Evolutionary conservation across 2,329 filamentous ascomycete genomes (phyloP).

Genomic region (Fusarium brevicatenulatum): DNA sequence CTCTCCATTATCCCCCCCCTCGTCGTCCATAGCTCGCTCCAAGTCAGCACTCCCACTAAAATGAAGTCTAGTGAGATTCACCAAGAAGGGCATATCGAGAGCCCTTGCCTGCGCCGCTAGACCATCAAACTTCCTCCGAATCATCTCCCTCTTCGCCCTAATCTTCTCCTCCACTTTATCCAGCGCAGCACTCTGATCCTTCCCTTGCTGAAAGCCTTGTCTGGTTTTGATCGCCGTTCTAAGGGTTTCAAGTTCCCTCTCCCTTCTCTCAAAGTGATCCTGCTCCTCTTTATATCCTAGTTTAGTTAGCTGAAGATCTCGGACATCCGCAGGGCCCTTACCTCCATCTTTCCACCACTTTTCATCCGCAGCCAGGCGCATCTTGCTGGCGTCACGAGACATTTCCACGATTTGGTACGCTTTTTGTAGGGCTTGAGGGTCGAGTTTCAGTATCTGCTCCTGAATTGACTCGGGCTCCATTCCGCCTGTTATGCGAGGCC

Average conservation of each 20-base stretch:
- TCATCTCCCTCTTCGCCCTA: not conserved
- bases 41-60: accelerated
- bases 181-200: not conserved
- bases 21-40: not conserved
- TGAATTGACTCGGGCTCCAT: not conserved
- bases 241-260: not conserved
- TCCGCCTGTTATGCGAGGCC: not conserved
- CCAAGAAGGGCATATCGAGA: not conserved
- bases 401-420: not conserved
- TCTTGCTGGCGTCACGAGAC: not conserved
- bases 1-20: too few species aligned
- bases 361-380: too few species aligned
- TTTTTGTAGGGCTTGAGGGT: too few species aligned
- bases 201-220: not conserved
- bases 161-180: not conserved
- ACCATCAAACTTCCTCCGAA: not conserved
- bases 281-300: not conserved
- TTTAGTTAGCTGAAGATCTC: not conserved
- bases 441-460: accelerated
- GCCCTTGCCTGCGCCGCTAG: not conserved
- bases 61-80: not conserved
- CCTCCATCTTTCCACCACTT: not conserved
- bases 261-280: not conserved
- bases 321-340: not conserved
- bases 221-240: not conserved